Base-by-base conservation (phyloP, 768 basidiomycete species). In the Xanthoconium stramineum region DNA sequence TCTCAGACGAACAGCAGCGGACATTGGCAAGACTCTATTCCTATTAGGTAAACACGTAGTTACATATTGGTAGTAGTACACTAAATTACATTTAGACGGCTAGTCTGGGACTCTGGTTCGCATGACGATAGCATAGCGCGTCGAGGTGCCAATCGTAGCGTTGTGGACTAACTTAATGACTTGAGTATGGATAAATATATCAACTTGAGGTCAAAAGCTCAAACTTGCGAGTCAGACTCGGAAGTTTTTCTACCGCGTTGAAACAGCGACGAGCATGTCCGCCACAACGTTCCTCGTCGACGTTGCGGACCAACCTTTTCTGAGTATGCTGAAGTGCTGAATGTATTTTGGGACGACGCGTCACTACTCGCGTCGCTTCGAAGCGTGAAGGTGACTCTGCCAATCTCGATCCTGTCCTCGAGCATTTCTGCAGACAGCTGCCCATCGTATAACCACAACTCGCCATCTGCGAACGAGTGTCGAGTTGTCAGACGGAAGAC, bases 371-470 rank as follows among this genome's bases (percentile, higher is more conserved):
- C 9, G 13, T 52, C 58, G 20, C 29, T 35, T 28, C 42, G 55
- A 19, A 67, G 53, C 35, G 57, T 28, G 42, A 67, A 67, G 14
- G 50, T 68, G 53, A 67, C 61, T 38, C 66, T 58, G 40, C 65
- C 65, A 40, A 67, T 63, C 28, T 46, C 58, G 9, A 66, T 51
- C 46, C 53, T 42, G 14, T 63, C 57, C 5, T 66, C 66, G 30
- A 46, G 33, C 28, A 55, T n/a, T 17, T 68, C 66, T 2, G 29
- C 11, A 35, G 48, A 35, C 12, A 17, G 46, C 12, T 30, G 40
- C 10, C 51, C 57, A 3, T 68, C 65, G 15, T 66, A 63, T 45
- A 67, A 54, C 6, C 64, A 28, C 36, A 67, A 49, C 10, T 66
- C 64, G 33, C 66, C 68, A 49, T 55, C 67, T 67, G n/a, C 32